Evolutionary conservation across 1,284 basidiomycete genomes (phyloP), one percentile per base, ranked within the genome.

Genomic region (Pseudozyma sp.): DNA sequence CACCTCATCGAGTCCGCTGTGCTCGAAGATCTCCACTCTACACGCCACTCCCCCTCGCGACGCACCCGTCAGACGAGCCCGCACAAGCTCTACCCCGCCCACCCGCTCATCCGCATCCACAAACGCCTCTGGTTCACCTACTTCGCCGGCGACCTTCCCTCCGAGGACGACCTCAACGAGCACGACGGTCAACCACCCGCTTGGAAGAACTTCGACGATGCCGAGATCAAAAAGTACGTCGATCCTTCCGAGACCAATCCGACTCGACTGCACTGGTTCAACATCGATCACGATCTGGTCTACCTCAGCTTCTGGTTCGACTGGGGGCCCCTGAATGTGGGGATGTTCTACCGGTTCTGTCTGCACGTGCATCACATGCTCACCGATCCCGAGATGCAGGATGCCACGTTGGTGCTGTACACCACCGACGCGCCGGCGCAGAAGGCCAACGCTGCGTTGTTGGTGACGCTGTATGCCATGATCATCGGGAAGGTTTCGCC

Each of bases 401-500:
- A 92, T 39, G 57, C 59, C 80, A 88, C 91, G 39, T 88, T 99
- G 17, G 92, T 97, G 19, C 87, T 99, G 17, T 99, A 97, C 85
- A 92, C 94, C 11, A 92, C 92, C 14, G 89, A 90, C 78, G 91
- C 94, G 71, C 91, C 95, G 2, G 89, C 90, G 70, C 87, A 88
- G 69, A 99, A 98, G 85, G 94, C 95, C 5, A 99, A 98, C 82
- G 92, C 96, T 3, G 94, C 94, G 0, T 86, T 98, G 39, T 86
- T 99, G 24, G 92, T 95, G 86, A 91, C 94, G 5, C 88, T 99
- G 43, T 99, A 95, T 85, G 71, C 80, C 19, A 92, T 98, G 89
- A 94, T 98, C 72, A 94, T 98, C 7, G 91, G 93, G 84, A 89
- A 93, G 69, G 90, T 91, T 63, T 89, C 91, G n/a, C 95, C 96